Evolutionary conservation across 495 filamentous ascomycete genomes (phyloP), one percentile per base, ranked within the genome.

Genomic region (Xylaria grammica): DNA sequence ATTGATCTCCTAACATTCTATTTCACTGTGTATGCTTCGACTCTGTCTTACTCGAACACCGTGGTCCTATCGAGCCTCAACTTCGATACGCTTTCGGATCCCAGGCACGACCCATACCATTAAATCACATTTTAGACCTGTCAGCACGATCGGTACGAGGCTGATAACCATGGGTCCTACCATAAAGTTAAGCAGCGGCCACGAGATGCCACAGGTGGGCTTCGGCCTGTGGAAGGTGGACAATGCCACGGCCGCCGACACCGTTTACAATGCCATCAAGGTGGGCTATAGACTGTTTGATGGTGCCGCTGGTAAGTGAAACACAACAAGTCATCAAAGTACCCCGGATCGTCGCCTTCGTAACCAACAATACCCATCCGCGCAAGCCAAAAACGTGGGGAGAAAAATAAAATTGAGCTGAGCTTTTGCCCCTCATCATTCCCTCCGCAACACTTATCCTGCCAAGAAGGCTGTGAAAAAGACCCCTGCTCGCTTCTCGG

Each of bases 241-340:
- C 78, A 92, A 90, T 65, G 85, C 86, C 38, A 89, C 87, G 54
- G 88, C 86, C 73, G 87, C 92, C 70, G 89, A 94, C 70, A 87
- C 86, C 68, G 88, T 96, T 68, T 95, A 96, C 81, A 86, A 93
- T 62, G 92, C 92, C 70, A 94, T 96, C 82, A 95, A 95, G 79
- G 80, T 86, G 30, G 92, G 92, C 27, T 96, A 96, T 81, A 85
- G 92, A 62, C 83, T 94, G 38, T 92, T 96, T 66, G 92, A 96
- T 67, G 92, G 92, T 67, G 92, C 92, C 62, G 91, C 87, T 74
- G 92, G 91, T 94, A 83, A 67, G 84, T 63, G 60, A 55, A 29
- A 55, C 26, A 13, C 17, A 49, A 10, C 15, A 6, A 3, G 38
- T 26, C 32, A 34, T 54, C 50, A 42, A 4, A 45, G 30, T 36